phyloP scores from a whole-genome alignment of 345 rosid species.

The Aquilaria sinensis region DNA sequence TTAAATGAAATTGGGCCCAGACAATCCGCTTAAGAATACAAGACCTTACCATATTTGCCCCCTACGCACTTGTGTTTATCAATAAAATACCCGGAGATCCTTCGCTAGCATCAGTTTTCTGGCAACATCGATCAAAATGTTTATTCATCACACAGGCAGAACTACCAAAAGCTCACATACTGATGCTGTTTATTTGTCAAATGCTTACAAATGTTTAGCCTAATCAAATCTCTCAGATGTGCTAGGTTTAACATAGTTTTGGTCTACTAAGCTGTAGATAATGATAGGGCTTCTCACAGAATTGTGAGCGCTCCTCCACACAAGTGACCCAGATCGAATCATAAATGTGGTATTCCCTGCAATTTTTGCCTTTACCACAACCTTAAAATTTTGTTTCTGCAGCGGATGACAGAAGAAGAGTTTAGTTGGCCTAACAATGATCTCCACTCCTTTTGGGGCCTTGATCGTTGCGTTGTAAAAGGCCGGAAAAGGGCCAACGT shows the following conservation, averaged over 20 bases:
- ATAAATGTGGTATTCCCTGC: slow-evolving; percentile 19
- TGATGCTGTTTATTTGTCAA: background rate
- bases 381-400: slow-evolving; percentile 66
- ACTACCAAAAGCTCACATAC: background rate
- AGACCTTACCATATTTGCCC: no score
- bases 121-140: no score
- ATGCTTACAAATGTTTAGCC: background rate
- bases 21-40: no score
- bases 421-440: slow-evolving; percentile 47
- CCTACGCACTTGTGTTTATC: no score
- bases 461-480: slow-evolving; percentile 49
- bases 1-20: no score
- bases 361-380: slow-evolving; percentile 53
- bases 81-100: no score
- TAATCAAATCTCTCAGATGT: background rate
- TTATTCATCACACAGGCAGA: background rate
- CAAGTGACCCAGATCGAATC: slow-evolving; percentile 56
- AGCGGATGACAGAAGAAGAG: slow-evolving; percentile 38
- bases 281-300: slow-evolving; percentile 76
- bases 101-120: no score
- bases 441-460: slow-evolving; percentile 61
- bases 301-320: slow-evolving; percentile 54
- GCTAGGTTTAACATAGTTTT: background rate
- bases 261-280: slow-evolving; percentile 24
- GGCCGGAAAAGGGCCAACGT: slow-evolving; percentile 50